Conservation (phyloP, 139 green algal genomes). For the Closterium sp. region DNA sequence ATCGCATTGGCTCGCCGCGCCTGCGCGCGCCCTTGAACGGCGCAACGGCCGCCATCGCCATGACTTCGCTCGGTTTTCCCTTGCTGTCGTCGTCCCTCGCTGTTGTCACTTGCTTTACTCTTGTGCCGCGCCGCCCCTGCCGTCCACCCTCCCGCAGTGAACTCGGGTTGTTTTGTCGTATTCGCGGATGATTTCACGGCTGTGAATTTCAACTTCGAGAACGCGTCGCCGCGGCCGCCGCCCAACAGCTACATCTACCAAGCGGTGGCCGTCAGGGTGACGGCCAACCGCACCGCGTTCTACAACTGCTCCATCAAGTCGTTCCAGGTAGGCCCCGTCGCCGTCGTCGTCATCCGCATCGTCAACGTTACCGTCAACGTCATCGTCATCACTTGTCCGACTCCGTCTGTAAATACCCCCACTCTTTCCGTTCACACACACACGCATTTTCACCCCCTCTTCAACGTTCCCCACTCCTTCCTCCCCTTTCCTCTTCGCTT, state of each 20-base stretch:
- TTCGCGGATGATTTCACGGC: slow-evolving; percentile 26
- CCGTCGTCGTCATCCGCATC: background rate
- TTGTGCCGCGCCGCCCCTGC: background rate
- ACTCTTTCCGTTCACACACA: background rate
- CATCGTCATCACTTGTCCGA: background rate
- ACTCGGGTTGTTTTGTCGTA: slow-evolving; percentile 2
- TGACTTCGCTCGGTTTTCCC: background rate
- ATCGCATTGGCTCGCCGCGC: background rate
- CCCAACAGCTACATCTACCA: slow-evolving; percentile 29
- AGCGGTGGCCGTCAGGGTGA: slow-evolving; percentile 29
- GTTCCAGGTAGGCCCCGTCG: background rate
- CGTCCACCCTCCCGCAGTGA: background rate
- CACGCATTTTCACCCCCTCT: background rate
- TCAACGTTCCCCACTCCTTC: background rate
- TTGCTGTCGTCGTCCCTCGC: background rate
- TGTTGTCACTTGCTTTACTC: background rate
- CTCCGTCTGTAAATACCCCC: background rate
- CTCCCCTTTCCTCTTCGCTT: background rate
- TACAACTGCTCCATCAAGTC: slow-evolving; percentile 10
- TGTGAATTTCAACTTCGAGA: slow-evolving; percentile 18
- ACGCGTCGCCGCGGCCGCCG: slow-evolving; percentile 10
- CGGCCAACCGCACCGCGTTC: background rate
- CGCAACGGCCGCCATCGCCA: background rate
- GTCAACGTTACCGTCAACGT: no score
- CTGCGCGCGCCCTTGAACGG: no score